Evolutionary conservation across 495 filamentous ascomycete species (phyloP).

Genomic region (Neurospora sp.): DNA sequence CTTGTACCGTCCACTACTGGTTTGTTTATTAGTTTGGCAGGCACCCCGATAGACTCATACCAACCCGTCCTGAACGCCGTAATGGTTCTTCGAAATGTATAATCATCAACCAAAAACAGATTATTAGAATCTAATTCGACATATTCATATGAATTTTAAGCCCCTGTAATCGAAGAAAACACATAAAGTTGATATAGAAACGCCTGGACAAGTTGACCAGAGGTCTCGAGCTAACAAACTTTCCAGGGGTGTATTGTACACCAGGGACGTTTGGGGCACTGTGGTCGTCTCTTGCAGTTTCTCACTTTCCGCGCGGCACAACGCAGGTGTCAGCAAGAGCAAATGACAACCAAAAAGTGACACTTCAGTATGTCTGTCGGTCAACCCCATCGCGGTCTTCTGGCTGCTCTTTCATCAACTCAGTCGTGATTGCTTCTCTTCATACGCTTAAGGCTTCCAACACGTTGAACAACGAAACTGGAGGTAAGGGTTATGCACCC

Average conservation of each 20-base stretch:
- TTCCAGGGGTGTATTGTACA: no score
- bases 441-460: not conserved
- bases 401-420: not conserved
- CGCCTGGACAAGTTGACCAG: no score
- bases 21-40: no score
- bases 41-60: no score
- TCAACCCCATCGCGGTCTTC: not conserved
- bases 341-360: not conserved
- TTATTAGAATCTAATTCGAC: no score
- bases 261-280: not conserved
- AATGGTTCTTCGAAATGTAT: no score
- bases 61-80: no score
- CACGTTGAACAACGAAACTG: not conserved
- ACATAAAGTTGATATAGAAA: no score
- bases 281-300: not conserved
- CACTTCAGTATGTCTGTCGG: not conserved
- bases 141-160: no score
- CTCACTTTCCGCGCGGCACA: not conserved
- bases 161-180: no score
- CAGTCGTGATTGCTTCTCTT: not conserved
- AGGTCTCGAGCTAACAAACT: no score
- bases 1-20: conserved; percentile 4
- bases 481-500: not conserved
- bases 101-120: no score
- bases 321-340: not conserved